These are phyloP conservation scores for Trichothecium roseum DNA, from an alignment of 2,329 filamentous ascomycete genomes.

Conservation along the genomic window DNA sequence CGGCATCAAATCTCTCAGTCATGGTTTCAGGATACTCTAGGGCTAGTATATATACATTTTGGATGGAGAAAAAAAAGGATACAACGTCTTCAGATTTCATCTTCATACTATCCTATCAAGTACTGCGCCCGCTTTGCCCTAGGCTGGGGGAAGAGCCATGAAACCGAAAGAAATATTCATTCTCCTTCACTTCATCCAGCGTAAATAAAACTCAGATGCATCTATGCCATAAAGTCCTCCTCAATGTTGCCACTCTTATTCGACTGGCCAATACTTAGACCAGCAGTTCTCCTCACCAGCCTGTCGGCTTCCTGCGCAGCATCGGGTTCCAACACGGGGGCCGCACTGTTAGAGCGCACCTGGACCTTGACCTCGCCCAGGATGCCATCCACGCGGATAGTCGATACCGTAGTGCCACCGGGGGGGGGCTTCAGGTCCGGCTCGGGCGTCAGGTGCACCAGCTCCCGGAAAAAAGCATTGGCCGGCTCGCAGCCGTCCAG, in stretches of 20 bases:
- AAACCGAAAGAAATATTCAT: slow-evolving; percentile 2
- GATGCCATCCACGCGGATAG: slow-evolving; percentile 43
- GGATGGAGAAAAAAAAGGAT: too few relatives aligned
- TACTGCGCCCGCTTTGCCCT: not conserved
- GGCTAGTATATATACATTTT: too few relatives aligned
- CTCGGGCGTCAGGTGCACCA: slow-evolving; percentile 36
- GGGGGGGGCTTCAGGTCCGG: slow-evolving; percentile 25
- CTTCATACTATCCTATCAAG: too few relatives aligned
- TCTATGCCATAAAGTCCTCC: slow-evolving; percentile 34
- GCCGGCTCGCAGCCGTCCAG: slow-evolving; percentile 67
- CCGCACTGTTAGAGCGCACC: slow-evolving; percentile 26
- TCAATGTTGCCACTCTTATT: slow-evolving; percentile 22
- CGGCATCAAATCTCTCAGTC: too few relatives aligned
- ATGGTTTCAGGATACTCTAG: too few relatives aligned
- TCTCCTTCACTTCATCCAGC: too few relatives aligned
- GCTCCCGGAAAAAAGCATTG: slow-evolving; percentile 58
- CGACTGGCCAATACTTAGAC: slow-evolving; percentile 24
- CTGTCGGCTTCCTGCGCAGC: slow-evolving; percentile 19
- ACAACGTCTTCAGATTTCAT: too few relatives aligned
- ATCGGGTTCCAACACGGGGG: slow-evolving; percentile 8
- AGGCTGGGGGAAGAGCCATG: not conserved
- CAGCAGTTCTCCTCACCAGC: slow-evolving; percentile 31
- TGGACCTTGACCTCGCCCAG: slow-evolving; percentile 46
- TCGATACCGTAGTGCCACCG: slow-evolving; percentile 26
- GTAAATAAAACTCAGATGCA: not conserved